Percentiles rank a stretch among this genome's conserved stretches.
These are phyloP conservation scores for Leccinum rimulosum DNA, from an alignment of 768 basidiomycete genomes.

Conservation along the genomic window DNA sequence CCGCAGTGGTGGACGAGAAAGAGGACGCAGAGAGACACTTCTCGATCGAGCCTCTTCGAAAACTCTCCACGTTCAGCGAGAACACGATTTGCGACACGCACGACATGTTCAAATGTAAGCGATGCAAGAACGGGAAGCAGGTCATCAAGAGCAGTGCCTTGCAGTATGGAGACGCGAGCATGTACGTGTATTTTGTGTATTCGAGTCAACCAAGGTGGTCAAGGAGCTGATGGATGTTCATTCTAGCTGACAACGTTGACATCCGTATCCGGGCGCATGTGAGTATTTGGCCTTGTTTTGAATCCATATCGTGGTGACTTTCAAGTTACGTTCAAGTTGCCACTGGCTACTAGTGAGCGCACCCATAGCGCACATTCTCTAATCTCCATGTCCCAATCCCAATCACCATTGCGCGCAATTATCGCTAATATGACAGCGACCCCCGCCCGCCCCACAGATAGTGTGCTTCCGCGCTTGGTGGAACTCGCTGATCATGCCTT, in stretches of 20 bases:
- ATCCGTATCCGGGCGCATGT: conserved; percentile 37
- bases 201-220: background rate
- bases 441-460: too few species aligned
- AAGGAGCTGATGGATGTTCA: background rate
- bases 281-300: too few species aligned
- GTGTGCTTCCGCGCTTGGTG: too few species aligned
- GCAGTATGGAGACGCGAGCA: conserved; percentile 97
- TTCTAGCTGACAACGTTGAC: conserved; percentile 77
- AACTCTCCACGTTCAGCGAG: conserved; percentile 90
- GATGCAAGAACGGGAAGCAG: conserved; percentile 86
- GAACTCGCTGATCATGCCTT: too few species aligned
- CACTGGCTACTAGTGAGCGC: too few species aligned
- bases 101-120: conserved; percentile 96
- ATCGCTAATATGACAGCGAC: too few species aligned
- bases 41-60: conserved; percentile 80
- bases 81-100: conserved; percentile 89
- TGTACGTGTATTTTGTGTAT: conserved; percentile 53
- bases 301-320: conserved; percentile 19
- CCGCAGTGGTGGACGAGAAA: conserved; percentile 97
- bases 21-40: conserved; percentile 96
- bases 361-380: too few species aligned
- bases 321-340: too few species aligned
- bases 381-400: background rate
- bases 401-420: too few species aligned
- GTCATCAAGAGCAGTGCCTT: conserved; percentile 77